Evolutionary conservation across 1,284 basidiomycete genomes (phyloP), one percentile per base, ranked within the genome.

Genomic region (Tilletia setariae): DNA sequence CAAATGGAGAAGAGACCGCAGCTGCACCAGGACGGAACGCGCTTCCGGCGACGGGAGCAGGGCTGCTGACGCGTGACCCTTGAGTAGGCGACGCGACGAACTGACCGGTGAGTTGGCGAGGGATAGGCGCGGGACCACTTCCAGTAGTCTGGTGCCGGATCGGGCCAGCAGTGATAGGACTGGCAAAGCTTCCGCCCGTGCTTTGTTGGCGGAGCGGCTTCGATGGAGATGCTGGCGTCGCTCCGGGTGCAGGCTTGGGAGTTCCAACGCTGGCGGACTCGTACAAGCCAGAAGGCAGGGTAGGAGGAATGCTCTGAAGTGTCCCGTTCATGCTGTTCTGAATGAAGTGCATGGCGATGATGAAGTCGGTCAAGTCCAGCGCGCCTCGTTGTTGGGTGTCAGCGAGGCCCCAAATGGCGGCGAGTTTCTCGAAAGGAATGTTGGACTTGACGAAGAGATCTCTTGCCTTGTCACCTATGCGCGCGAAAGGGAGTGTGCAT

Each of bases 401-500:
- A 21, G 95, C 92, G 43, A 99, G 88, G 74, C 88, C 90, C 95
- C 96, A 99, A 84, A 98, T 96, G 82, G 92, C 91, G 47, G 91
- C 90, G 32, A 99, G 88, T 79, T 91, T 91, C 67, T 96, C 94
- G 75, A 91, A 90, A 1, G 90, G 86, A 47, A 99, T 87, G 79
- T 93, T 91, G 64, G 93, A 96, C 85, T 93, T 97, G 77, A 98
- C 85, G 80, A 98, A 97, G 67, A 98, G 89, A 78, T 93, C 90
- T 70, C 91, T 88, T 13, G 94, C 93, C 84, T 95, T 93, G 49
- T 95, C 91, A 63, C 67, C 67, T 67, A 43, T n/a, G 1, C 13
- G 44, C 13, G 44, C 1, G 44, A 46, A 46, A n/a, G 44, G 44
- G 13, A 46, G 1, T 44, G 9, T 44, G 43, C 9, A 44, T 44